Base-by-base conservation (phyloP, 371 early-diverging fungal species). In the Mucor irregularis region DNA sequence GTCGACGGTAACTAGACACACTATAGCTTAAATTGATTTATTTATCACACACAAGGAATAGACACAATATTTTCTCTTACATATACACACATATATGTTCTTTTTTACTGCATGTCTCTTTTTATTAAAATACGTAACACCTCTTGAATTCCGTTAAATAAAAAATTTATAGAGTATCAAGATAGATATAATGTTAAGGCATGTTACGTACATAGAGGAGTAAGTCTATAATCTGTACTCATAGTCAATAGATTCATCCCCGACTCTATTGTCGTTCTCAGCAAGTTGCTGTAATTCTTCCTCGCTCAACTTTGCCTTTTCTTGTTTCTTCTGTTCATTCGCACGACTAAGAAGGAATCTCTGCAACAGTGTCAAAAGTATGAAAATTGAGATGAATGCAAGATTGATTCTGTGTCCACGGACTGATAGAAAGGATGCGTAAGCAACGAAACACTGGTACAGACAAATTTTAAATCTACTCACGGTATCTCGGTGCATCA, bases 401-500 rank as follows among this genome's bases (percentile, higher is more conserved):
- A 74, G 29, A 24, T 69, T 72, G 24, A 71, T 65, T 1, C 43
- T 34, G 49, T 77, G 77, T 16, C 77, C 77, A 33, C 62, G 57
- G 0, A 73, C 77, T 77, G n/a, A n/a, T n/a, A 67, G 3, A 49
- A 11, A 22, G 9, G 4, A 10, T 24, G 4, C 4, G 21, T 24
- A 13, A 22, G 7, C 24, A 10, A 2, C 8, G 21, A 6, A 3
- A 40, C 8, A 4, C 17, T 21, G 9, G n/a, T 35, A 5, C 16
- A 21, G 5, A 10, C 9, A 21, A 8, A 22, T 22, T 0, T 22
- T 3, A 40, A 4, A 22, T 22, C 14, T 21, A 33, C 63, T 66
- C 65, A 68, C 76, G 17, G 34, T 77, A 77, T 25, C 74, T 56
- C 11, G 77, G 77, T 5, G 77, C 69, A 60, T 77, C 77, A 24